phyloP scores from a whole-genome alignment of 2,329 filamentous ascomycete genomes.

The Paecilomyces formosus region DNA sequence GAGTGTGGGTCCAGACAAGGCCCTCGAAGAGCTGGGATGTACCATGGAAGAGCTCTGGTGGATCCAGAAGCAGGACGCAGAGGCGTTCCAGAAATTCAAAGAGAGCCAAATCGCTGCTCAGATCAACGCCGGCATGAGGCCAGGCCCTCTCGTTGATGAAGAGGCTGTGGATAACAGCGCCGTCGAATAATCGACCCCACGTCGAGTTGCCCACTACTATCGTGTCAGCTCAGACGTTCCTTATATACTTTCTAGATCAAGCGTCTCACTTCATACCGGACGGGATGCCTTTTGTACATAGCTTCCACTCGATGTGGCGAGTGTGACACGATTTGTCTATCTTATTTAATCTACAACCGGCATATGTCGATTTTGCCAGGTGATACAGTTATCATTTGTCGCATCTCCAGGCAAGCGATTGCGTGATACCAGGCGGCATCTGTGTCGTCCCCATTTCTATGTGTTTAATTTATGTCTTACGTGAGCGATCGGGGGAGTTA shows the following conservation, averaged over 20 bases:
- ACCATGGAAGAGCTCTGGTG: constrained; percentile 39
- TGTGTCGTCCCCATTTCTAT: background rate
- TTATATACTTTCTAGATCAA: background rate
- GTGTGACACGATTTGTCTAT: background rate
- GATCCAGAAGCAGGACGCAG: constrained; percentile 34
- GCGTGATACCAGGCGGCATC: background rate
- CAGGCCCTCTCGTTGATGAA: constrained; percentile 7
- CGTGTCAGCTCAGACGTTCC: background rate
- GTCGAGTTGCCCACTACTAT: background rate
- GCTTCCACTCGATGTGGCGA: background rate
- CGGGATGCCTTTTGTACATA: background rate
- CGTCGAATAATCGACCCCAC: background rate
- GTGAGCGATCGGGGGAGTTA: background rate
- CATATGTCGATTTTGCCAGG: background rate
- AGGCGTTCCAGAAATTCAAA: constrained; percentile 37
- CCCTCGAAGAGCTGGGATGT: constrained; percentile 35
- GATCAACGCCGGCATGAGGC: constrained; percentile 32
- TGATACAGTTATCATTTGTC: background rate
- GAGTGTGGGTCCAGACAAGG: constrained; percentile 29
- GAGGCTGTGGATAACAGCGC: background rate
- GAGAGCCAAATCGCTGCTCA: constrained; percentile 41
- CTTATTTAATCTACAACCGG: background rate
- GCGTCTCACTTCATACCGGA: background rate
- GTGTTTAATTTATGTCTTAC: background rate
- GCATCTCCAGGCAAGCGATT: background rate